Conservation (phyloP, 1,284 basidiomycete species). For the Singerocomus rubriflavus region DNA sequence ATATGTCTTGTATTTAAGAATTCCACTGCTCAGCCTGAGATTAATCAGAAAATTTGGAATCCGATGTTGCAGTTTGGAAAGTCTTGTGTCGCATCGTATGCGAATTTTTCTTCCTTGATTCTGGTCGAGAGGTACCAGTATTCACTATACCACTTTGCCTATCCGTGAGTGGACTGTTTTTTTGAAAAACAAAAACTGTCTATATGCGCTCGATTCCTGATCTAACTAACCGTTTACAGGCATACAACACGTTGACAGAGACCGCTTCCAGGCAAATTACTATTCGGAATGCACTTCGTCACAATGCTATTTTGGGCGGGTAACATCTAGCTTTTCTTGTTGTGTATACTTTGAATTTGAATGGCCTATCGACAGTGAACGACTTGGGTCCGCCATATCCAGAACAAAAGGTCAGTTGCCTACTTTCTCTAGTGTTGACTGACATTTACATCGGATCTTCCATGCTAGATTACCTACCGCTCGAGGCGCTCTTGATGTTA, state of each 20-base stretch:
- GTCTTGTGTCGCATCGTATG: constrained; percentile 28
- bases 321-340: constrained; percentile 16
- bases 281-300: constrained; percentile 35
- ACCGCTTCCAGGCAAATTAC: constrained; percentile 23
- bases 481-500: constrained; percentile 55
- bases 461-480: constrained; percentile 48
- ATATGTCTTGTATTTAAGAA: not conserved
- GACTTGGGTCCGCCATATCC: constrained; percentile 35
- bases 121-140: constrained; percentile 2
- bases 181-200: constrained; percentile 9
- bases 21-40: not conserved
- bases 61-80: constrained; percentile 21
- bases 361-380: constrained; percentile 22
- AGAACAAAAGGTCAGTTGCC: constrained; percentile 29
- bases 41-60: constrained; percentile 12
- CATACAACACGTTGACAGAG: constrained; percentile 36
- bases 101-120: constrained; percentile 31
- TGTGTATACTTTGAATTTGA: constrained; percentile 3
- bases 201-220: constrained; percentile 30
- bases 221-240: constrained; percentile 25
- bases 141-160: constrained; percentile 21
- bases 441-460: not conserved
- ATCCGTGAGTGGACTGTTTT: constrained; percentile 22
- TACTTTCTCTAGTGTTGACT: not conserved
- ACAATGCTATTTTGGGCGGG: constrained; percentile 37